These are phyloP conservation scores for Phlebopus sp. DNA, from an alignment of 1,284 basidiomycete genomes.

Conservation along the genomic window DNA sequence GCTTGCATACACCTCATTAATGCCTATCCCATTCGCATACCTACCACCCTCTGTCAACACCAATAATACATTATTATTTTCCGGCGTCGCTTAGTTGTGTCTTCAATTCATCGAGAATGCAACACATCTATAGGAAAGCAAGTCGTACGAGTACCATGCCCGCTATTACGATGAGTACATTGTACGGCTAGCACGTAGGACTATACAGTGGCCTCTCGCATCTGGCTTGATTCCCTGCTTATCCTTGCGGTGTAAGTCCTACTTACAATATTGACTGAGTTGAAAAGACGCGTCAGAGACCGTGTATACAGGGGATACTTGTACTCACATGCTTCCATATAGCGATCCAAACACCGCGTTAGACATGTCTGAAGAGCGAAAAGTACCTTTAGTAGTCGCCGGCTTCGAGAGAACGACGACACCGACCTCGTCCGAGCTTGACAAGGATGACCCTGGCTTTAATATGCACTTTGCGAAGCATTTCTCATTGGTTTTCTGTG, in stretches of 20 bases:
- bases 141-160: not conserved
- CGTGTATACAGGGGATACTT: not conserved
- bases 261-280: constrained; percentile 71
- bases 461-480: constrained; percentile 77
- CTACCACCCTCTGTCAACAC: constrained; percentile 9
- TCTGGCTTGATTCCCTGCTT: constrained; percentile 47
- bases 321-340: constrained; percentile 80
- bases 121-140: not conserved
- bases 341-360: constrained; percentile 72
- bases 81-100: constrained; percentile 9
- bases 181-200: not conserved
- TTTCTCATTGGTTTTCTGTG: constrained; percentile 72
- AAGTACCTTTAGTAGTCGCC: not conserved
- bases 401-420: not conserved
- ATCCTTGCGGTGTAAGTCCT: constrained; percentile 61
- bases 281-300: constrained; percentile 3
- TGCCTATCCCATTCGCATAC: constrained; percentile 22
- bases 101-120: not conserved
- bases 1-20: constrained; percentile 20
- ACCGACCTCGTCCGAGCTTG: constrained; percentile 69
- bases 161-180: not conserved
- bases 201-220: constrained; percentile 22
- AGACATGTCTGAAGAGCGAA: constrained; percentile 60
- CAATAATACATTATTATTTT: constrained; percentile 16
- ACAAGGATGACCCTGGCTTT: constrained; percentile 72